Evolutionary conservation across 1,139 yeast genomes (phyloP), one percentile per base, ranked within the genome.

Genomic region (Petasospora rhodanensis): DNA sequence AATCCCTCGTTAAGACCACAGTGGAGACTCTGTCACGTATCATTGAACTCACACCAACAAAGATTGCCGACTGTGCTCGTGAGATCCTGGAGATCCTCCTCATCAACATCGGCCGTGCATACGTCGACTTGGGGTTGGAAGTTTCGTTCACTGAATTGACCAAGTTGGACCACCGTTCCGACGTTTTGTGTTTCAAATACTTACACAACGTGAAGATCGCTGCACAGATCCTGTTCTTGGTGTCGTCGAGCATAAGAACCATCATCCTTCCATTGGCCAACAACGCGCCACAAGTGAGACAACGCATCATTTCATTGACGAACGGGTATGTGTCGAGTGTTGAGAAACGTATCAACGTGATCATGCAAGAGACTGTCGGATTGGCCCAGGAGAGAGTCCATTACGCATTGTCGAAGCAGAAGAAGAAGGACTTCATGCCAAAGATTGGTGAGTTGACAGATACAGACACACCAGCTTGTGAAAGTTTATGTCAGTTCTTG

Each of bases 1-100:
- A 85, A 47, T 63, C 68, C 2, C 70, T 85, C 38, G 62, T 87
- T 26, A 78, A 78, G 45, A 73, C 85, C 19, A 71, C 81, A 4
- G 84, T 87, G 19, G 97, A 89, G 57, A 72, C 91, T 1, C 66
- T 86, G 6, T 82, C 94, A 4, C 68, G 97, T 50, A 67, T 81
- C 6, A 70, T 85, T 51, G 96, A 86, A 50, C 61, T 89, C 33
- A 68, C 79, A 2, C 85, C 94, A 1, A 53, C 59, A 14, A 79
- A 72, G 42, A 66, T 84, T 6, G 72, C 82, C 4, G 79, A 74
- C 29, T 74, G 78, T 49, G 73, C 87, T 0, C 62, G 76, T 31
- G 86, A 78, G 40, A 59, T 87, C 15, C 65, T 85, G 45, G 85
- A 82, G 40, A 66, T 84, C 22, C 56, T 86, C 33, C 56, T 85